Percentiles rank a stretch among this genome's conserved stretches.
Conservation (phyloP, 176 grass and related monocot genomes). For the Secale cereale region DNA sequence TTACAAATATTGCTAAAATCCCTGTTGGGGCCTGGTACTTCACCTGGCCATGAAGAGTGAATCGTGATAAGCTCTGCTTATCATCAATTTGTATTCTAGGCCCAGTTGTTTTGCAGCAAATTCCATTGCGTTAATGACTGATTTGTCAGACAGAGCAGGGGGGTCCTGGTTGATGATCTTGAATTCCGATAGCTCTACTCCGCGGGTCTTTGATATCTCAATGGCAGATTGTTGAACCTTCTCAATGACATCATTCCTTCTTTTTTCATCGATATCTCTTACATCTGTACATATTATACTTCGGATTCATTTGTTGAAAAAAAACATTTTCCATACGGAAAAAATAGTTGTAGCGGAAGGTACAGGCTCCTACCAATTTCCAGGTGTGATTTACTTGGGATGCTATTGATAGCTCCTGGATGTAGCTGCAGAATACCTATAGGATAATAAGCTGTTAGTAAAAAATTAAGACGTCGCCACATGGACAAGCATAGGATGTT, state of each 20-base stretch:
- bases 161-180: constrained; percentile 93
- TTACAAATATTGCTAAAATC: constrained; percentile 11
- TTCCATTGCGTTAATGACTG: constrained; percentile 68
- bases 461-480: neutral
- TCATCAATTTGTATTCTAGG: constrained; percentile 74
- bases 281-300: constrained; percentile 48
- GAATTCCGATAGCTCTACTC: constrained; percentile 75
- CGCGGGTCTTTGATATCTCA: constrained; percentile 57
- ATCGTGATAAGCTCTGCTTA: constrained; percentile 97
- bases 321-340: neutral
- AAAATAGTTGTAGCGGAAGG: neutral
- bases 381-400: constrained; percentile 94
- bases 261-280: constrained; percentile 86
- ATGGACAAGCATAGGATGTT: neutral
- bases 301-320: neutral
- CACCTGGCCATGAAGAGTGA: constrained; percentile 99
- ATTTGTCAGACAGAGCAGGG: constrained; percentile 69
- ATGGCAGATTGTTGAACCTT: constrained; percentile 60
- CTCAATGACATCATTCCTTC: constrained; percentile 79
- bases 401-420: constrained; percentile 97
- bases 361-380: constrained; percentile 76
- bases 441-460: constrained; percentile 25
- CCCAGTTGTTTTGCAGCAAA: constrained; percentile 58
- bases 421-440: constrained; percentile 92
- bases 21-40: neutral